phyloP scores from a whole-genome alignment of 2,329 filamentous ascomycete species.

The Hyphodiscus sp. region DNA sequence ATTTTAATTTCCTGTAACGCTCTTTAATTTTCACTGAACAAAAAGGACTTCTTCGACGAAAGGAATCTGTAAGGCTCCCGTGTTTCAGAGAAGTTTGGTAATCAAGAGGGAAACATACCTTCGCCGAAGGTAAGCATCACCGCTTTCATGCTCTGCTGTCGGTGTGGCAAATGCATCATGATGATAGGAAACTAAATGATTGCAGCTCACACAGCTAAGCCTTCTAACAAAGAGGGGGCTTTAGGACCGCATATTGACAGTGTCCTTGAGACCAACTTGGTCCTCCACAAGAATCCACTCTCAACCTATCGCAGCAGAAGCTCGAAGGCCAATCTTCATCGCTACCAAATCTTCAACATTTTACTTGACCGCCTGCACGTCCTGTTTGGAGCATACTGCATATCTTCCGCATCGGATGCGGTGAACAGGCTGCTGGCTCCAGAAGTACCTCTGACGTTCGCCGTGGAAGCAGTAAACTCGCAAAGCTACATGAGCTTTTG shows the following conservation, averaged over 20 bases:
- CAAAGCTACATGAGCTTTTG: slow-evolving; percentile 17
- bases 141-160: slow-evolving; percentile 11
- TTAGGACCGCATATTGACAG: not conserved
- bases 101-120: slow-evolving; percentile 6
- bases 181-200: slow-evolving; percentile 8
- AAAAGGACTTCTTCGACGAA: slow-evolving; percentile 1
- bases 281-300: not conserved
- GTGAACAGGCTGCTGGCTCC: slow-evolving; percentile 12
- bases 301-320: not conserved
- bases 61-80: slow-evolving; percentile 2
- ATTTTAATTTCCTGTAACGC: too few species aligned
- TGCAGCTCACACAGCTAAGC: not conserved
- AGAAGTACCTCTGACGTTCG: slow-evolving; percentile 16
- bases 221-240: not conserved
- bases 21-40: not conserved
- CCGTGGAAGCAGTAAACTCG: slow-evolving; percentile 15
- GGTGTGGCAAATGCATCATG: slow-evolving; percentile 14
- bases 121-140: slow-evolving; percentile 13
- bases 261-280: not conserved
- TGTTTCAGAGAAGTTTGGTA: slow-evolving; percentile 14
- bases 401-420: slow-evolving; percentile 11
- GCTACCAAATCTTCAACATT: slow-evolving; percentile 1
- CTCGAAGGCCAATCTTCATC: not conserved
- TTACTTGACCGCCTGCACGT: slow-evolving; percentile 9
- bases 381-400: slow-evolving; percentile 15